Conservation (phyloP, 257 asterid genomes). For the Jacaranda copaia region DNA sequence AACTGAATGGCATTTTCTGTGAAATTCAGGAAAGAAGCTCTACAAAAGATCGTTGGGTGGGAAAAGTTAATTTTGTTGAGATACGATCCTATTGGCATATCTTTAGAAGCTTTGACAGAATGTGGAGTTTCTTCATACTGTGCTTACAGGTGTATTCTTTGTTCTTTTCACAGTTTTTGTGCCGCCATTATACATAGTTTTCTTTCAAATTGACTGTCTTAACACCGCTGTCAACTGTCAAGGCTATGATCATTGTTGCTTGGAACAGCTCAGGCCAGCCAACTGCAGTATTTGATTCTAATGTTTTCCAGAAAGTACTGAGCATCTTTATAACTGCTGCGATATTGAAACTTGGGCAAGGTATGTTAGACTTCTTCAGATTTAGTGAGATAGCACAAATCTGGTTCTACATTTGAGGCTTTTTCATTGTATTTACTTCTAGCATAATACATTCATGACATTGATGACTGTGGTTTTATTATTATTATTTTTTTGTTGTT, state of each 20-base stretch:
- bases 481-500: not conserved
- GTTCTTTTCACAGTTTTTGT: constrained; percentile 19
- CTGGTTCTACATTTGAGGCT: not conserved
- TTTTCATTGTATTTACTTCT: constrained; percentile 6
- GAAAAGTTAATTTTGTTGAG: constrained; percentile 86
- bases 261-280: constrained; percentile 72
- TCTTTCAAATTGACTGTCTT: constrained; percentile 30
- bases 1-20: constrained; percentile 29
- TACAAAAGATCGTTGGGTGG: constrained; percentile 67
- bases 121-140: constrained; percentile 70
- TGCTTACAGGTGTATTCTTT: constrained; percentile 56
- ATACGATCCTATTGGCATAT: constrained; percentile 75
- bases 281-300: constrained; percentile 53
- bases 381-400: constrained; percentile 2
- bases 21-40: constrained; percentile 58
- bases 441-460: constrained; percentile 5
- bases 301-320: constrained; percentile 70
- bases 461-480: not conserved
- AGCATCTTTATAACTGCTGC: constrained; percentile 86
- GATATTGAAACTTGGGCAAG: constrained; percentile 80
- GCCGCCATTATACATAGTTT: constrained; percentile 20
- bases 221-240: constrained; percentile 26
- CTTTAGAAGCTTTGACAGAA: constrained; percentile 74
- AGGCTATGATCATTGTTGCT: constrained; percentile 72
- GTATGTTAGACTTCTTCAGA: constrained; percentile 40